These are phyloP conservation scores for Fusarium pseudonygamai DNA, from an alignment of 2,329 filamentous ascomycete species.

Conservation along the genomic window DNA sequence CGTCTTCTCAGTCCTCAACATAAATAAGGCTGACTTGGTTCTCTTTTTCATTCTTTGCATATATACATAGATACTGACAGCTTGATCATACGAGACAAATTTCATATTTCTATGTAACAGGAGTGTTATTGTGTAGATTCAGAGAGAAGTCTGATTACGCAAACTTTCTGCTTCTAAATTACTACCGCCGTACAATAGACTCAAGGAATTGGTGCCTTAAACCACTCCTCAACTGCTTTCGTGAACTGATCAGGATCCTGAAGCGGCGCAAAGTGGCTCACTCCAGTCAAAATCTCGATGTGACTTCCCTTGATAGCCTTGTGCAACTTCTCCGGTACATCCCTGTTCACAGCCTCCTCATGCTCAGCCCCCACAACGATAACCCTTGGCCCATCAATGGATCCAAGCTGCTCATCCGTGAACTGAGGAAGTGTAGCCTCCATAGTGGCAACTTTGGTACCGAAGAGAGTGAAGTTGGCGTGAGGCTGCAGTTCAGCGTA, in stretches of 20 bases:
- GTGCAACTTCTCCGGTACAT: conserved; percentile 48
- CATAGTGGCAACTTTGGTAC: conserved; percentile 48
- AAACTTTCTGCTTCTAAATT: not conserved
- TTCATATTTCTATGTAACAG: not conserved
- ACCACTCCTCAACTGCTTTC: conserved; percentile 44
- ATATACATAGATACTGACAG: not conserved
- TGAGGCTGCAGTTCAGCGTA: conserved; percentile 49
- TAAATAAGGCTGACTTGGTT: no score
- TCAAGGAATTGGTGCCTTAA: not conserved
- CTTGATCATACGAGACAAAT: no score
- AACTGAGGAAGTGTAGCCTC: conserved; percentile 50
- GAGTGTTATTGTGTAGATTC: not conserved
- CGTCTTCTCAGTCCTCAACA: no score
- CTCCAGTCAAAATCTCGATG: conserved; percentile 48
- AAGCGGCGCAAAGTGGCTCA: conserved; percentile 56
- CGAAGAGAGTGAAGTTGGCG: conserved; percentile 51
- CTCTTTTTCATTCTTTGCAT: no score
- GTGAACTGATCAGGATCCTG: conserved; percentile 52
- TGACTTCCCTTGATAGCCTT: conserved; percentile 50
- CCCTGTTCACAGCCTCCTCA: conserved; percentile 53
- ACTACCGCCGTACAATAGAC: not conserved
- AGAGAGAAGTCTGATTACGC: not conserved
- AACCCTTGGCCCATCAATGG: conserved; percentile 44
- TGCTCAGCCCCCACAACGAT: conserved; percentile 46
- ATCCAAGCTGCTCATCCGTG: conserved; percentile 42